These are phyloP conservation scores for Fusarium pilosicola DNA, from an alignment of 2,329 filamentous ascomycete species.

Conservation along the genomic window DNA sequence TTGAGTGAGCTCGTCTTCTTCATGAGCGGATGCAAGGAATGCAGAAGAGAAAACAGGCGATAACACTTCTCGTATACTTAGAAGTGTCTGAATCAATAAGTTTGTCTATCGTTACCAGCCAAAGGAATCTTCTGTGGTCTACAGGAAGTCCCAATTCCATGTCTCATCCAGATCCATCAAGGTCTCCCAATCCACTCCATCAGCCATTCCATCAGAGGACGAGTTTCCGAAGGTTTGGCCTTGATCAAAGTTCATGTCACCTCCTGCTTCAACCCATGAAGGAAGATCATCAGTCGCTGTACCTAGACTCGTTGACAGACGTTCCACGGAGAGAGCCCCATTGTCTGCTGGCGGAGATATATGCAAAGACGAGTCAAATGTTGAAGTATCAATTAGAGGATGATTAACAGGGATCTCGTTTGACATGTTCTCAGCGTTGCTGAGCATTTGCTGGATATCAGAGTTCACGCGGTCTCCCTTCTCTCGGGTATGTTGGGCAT, in stretches of 20 bases:
- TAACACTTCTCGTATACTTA: background rate
- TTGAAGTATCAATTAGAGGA: constrained; percentile 10
- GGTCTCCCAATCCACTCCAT: constrained; percentile 32
- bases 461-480: background rate
- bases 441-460: constrained; percentile 12
- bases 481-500: background rate
- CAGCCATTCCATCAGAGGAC: background rate
- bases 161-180: constrained; percentile 27
- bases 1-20: background rate
- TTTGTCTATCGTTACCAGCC: background rate
- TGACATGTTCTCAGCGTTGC: background rate
- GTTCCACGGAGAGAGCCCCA: constrained; percentile 1
- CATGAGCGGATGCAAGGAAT: background rate
- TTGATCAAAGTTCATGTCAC: background rate
- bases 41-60: background rate
- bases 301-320: background rate
- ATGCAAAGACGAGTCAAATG: constrained; percentile 9
- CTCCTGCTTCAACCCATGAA: constrained; percentile 12
- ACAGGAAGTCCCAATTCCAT: constrained; percentile 35
- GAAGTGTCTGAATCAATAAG: background rate
- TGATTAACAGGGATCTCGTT: constrained; percentile 10
- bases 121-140: background rate
- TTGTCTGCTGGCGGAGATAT: background rate
- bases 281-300: constrained; percentile 11
- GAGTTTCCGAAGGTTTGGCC: background rate